Evolutionary conservation across 2,329 filamentous ascomycete species (phyloP).

Genomic region (Botrytis cinerea): DNA sequence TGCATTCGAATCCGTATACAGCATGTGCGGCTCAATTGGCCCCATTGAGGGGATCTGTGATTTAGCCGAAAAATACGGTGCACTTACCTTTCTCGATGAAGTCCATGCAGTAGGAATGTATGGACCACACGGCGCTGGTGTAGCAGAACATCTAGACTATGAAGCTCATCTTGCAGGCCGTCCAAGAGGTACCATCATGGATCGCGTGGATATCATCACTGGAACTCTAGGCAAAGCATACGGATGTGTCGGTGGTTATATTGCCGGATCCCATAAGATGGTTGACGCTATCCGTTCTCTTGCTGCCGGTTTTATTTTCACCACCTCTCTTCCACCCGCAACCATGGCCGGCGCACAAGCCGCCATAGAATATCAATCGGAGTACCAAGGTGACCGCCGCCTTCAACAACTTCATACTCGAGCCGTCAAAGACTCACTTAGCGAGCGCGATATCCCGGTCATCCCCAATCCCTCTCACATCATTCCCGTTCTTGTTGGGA

Average conservation of each 20-base stretch:
- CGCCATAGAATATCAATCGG: conserved; percentile 92
- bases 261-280: conserved; percentile 82
- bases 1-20: conserved; percentile 97
- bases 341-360: conserved; percentile 93
- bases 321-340: conserved; percentile 90
- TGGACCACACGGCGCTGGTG: conserved; percentile 89
- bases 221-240: conserved; percentile 97
- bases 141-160: conserved; percentile 95
- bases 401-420: conserved; percentile 96
- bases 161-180: conserved; percentile 77
- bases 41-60: conserved; percentile 97
- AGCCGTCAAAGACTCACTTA: conserved; percentile 83
- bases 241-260: conserved; percentile 96
- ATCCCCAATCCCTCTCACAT: conserved; percentile 98
- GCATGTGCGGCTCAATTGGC: conserved; percentile 97
- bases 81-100: conserved; percentile 96
- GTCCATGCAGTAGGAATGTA: conserved; percentile 99
- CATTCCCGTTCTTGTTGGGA: conserved; percentile 88
- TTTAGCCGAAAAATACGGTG: conserved; percentile 94
- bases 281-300: conserved; percentile 93
- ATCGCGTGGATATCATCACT: conserved; percentile 96
- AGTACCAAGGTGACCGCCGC: conserved; percentile 79
- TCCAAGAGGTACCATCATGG: conserved; percentile 83
- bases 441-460: conserved; percentile 82
- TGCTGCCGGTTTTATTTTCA: conserved; percentile 98